phyloP scores from a whole-genome alignment of 2,329 filamentous ascomycete species.

The Dothidotthia symphoricarpi region DNA sequence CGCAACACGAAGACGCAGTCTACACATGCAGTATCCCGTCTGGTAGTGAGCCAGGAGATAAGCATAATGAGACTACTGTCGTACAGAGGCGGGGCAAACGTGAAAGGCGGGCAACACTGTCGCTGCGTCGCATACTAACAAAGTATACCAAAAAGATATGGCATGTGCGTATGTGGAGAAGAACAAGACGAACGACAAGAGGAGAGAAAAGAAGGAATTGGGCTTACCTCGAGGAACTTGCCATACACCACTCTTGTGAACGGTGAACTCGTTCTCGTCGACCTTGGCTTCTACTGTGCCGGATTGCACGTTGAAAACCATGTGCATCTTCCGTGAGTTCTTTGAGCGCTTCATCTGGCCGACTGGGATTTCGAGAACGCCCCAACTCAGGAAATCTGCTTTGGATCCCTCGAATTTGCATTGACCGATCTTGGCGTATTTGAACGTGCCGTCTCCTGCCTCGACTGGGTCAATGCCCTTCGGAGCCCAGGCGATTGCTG shows the following conservation, averaged over 20 bases:
- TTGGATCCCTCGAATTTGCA: constrained; percentile 9
- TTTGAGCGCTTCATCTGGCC: constrained; percentile 83
- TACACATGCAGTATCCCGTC: constrained; percentile 18
- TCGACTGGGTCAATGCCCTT: constrained; percentile 58
- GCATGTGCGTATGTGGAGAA: background rate
- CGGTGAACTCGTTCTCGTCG: constrained; percentile 72
- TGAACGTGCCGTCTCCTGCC: constrained; percentile 68
- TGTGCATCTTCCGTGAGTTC: constrained; percentile 93
- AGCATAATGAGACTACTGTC: constrained; percentile 34
- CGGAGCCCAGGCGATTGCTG: constrained; percentile 61
- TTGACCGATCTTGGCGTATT: constrained; percentile 78
- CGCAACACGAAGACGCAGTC: constrained; percentile 9
- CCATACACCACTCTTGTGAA: constrained; percentile 85
- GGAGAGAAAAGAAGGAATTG: background rate
- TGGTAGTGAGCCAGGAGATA: constrained; percentile 14
- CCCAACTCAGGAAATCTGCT: constrained; percentile 77
- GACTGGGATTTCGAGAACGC: constrained; percentile 83
- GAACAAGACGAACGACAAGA: background rate
- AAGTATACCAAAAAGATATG: background rate
- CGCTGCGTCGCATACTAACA: background rate
- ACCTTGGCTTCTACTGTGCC: constrained; percentile 81
- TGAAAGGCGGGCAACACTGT: background rate
- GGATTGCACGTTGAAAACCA: constrained; percentile 88
- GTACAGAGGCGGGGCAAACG: constrained; percentile 18
- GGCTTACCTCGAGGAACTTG: constrained; percentile 89